phyloP scores from a whole-genome alignment of 352 stramenopile species.

The Pythium sp. region DNA sequence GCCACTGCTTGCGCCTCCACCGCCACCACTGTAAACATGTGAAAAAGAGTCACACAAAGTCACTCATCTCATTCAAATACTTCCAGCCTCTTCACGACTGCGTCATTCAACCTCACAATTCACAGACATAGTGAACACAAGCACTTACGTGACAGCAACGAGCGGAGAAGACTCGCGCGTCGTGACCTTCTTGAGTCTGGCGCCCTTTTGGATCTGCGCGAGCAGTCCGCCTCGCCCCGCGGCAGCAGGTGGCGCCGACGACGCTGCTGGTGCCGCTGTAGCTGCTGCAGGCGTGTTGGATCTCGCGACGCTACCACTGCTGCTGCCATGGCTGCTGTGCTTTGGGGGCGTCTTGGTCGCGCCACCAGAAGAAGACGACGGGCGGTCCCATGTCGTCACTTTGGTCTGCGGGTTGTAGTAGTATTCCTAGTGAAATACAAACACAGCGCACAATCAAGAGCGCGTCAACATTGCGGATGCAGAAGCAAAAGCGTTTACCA shows the following conservation, averaged over 20 bases:
- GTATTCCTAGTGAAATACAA: constrained; percentile 57
- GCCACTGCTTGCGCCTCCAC: constrained; percentile 8
- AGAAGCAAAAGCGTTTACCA: background rate
- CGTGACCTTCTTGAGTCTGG: constrained; percentile 73
- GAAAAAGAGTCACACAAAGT: background rate
- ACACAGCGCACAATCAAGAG: background rate
- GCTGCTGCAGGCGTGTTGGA: background rate
- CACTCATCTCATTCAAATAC: background rate
- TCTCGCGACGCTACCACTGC: background rate
- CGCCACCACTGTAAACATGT: constrained; percentile 10
- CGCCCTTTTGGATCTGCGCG: constrained; percentile 69
- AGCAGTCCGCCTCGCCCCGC: constrained; percentile 51
- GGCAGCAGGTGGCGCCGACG: constrained; percentile 23
- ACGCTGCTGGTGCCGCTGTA: background rate
- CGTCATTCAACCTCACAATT: background rate
- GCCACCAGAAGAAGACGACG: constrained; percentile 18
- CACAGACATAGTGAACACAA: background rate
- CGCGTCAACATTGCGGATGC: background rate
- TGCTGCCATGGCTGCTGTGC: constrained; percentile 31
- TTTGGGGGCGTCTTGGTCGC: constrained; percentile 39
- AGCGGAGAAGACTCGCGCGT: constrained; percentile 72
- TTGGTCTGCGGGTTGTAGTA: constrained; percentile 90
- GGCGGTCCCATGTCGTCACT: constrained; percentile 84
- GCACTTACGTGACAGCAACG: constrained; percentile 30
- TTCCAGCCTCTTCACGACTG: background rate